Evolutionary conservation across 164 flowering plant species (phyloP), one percentile per base, ranked within the genome.

Genomic region (Umbellularia californica): DNA sequence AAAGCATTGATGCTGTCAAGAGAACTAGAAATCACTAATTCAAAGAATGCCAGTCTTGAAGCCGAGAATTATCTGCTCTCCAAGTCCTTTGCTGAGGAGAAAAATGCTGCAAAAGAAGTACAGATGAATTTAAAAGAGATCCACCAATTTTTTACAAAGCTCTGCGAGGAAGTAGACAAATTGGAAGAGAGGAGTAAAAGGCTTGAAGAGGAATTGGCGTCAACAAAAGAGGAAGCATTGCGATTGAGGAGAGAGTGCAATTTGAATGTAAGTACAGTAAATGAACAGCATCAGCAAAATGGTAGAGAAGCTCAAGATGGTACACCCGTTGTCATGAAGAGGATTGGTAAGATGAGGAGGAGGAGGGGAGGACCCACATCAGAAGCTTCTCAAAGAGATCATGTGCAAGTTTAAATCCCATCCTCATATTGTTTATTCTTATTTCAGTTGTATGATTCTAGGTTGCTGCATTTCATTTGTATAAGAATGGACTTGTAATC

Each of bases 91-190:
- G 70, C 74, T 0, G 94, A 88, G 72, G 92, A 93, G 71, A 91
- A 85, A 81, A 81, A 75, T 23, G 69, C 79, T 3, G 70, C 91
- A 9, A 80, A 81, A 81, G 94, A 85, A 74, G 88, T 90, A 6
- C 75, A 69, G 50, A 95, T 88, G 72, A 90, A 95, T 79, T 78
- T 93, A 78, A 97, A 95, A 85, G 97, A 93, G 77, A 95, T 91
- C 0, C 95, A 92, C 76, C 82, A 80, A 73, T 75, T 92, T 14
- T 81, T 90, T 14, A 77, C 86, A 89, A 90, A 83, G 68, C 91
- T 95, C 68, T 93, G 97, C 5, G 78, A 85, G 71, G 99, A 95
- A 77, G 87, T 88, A 75, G 93, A 93, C 77, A 85, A 52, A 75
- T 79, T 89, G 69, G 91, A 85, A 28, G 90, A 83, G 81, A 88